Evolutionary conservation across 306 rosid genomes (phyloP).

Genomic region (Trichosanthes truncata): DNA sequence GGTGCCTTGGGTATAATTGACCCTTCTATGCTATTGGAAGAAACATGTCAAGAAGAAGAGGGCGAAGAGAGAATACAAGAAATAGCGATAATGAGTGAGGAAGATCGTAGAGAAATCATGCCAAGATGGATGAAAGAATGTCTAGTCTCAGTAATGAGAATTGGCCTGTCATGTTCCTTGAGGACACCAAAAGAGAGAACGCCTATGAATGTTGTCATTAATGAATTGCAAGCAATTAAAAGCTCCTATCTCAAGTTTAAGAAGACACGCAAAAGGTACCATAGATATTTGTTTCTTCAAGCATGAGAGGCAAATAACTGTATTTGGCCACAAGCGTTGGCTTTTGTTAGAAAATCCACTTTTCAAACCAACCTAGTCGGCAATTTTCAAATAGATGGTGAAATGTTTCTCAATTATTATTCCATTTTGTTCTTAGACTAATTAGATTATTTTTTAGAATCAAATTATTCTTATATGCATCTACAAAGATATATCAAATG

Average conservation of each 20-base stretch:
- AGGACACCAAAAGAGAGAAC: background rate
- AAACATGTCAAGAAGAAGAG: background rate
- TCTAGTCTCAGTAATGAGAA: background rate
- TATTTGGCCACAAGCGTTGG: background rate
- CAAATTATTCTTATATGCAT: too few relatives aligned
- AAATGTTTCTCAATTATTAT: background rate
- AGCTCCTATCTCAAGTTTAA: background rate
- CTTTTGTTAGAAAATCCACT: background rate
- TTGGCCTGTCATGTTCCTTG: background rate
- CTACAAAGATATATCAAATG: too few relatives aligned
- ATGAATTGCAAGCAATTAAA: background rate
- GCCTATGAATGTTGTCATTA: background rate
- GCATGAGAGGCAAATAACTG: background rate
- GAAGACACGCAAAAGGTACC: background rate
- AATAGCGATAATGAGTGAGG: background rate
- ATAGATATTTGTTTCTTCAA: background rate
- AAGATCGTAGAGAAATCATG: too few relatives aligned
- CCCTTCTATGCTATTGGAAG: slow-evolving; percentile 16
- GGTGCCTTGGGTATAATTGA: slow-evolving; percentile 29
- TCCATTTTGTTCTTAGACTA: background rate
- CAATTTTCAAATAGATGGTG: background rate
- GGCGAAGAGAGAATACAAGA: slow-evolving; percentile 5
- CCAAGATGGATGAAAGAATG: background rate
- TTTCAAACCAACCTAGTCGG: background rate
- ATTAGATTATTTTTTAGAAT: too few relatives aligned